These are phyloP conservation scores for Pythium pyrilobum DNA, from an alignment of 352 stramenopile genomes.

Conservation along the genomic window DNA sequence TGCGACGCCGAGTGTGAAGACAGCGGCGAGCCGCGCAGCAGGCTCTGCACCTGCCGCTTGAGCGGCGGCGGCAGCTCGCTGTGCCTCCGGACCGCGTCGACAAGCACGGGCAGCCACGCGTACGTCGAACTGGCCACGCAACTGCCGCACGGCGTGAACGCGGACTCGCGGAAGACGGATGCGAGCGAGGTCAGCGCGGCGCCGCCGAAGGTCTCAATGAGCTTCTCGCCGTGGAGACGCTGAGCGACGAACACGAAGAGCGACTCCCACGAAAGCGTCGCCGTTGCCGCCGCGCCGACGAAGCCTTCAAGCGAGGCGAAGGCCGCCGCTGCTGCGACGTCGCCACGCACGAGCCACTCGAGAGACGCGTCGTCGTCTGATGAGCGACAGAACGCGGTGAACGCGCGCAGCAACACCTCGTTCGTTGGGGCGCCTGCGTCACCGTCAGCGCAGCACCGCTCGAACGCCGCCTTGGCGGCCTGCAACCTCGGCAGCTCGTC, in stretches of 20 bases:
- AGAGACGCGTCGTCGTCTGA: not conserved
- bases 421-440: not conserved
- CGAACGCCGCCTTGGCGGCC: constrained; percentile 23
- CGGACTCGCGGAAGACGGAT: not conserved
- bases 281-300: not conserved
- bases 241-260: not conserved
- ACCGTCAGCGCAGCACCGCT: constrained; percentile 5
- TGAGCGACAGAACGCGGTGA: not conserved
- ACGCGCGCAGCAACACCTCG: no score
- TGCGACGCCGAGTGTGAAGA: no score
- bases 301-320: not conserved
- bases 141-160: not conserved
- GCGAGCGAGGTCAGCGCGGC: not conserved
- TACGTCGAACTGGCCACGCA: constrained; percentile 3
- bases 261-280: constrained; percentile 19
- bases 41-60: constrained; percentile 26
- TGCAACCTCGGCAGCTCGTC: constrained; percentile 24
- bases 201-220: not conserved
- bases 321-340: not conserved
- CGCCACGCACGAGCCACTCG: constrained; percentile 10
- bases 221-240: constrained; percentile 1
- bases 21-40: not conserved
- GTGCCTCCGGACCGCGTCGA: constrained; percentile 21
- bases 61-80: constrained; percentile 5
- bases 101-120: constrained; percentile 40